A percentile compares a stretch with the other conserved stretches of the same genome.
These are phyloP conservation scores for Aegilops sharonensis DNA, from an alignment of 176 grass and related monocot species.

Conservation along the genomic window DNA sequence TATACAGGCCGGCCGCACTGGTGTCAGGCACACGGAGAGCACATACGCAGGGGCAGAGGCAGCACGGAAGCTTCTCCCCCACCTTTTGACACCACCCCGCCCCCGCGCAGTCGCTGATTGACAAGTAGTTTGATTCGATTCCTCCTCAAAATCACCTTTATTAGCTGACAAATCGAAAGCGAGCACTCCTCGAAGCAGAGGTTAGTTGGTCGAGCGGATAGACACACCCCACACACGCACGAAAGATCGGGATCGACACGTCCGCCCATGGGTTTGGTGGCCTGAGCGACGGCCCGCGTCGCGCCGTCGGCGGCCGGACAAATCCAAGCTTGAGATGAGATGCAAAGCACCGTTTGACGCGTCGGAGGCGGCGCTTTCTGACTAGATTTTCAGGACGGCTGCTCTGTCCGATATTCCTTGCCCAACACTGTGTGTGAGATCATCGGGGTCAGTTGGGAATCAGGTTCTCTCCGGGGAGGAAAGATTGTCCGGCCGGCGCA, in stretches of 20 bases:
- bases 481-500: no score
- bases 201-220: not conserved
- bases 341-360: not conserved
- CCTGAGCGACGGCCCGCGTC: not conserved
- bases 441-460: not conserved
- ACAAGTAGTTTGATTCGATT: not conserved
- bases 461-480: slow-evolving; percentile 14
- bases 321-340: not conserved
- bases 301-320: not conserved
- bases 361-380: not conserved
- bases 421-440: not conserved
- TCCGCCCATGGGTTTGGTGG: not conserved
- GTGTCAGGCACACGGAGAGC: not conserved
- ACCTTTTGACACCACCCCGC: not conserved
- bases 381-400: not conserved
- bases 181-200: not conserved
- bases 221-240: not conserved
- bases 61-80: not conserved
- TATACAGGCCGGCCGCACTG: not conserved
- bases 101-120: not conserved
- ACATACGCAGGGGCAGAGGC: not conserved
- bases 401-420: not conserved
- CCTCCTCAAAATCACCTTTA: not conserved
- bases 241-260: not conserved
- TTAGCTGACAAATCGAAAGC: not conserved